These are phyloP conservation scores for Aspergillus olivimuriae DNA, from an alignment of 495 filamentous ascomycete genomes.

Conservation along the genomic window DNA sequence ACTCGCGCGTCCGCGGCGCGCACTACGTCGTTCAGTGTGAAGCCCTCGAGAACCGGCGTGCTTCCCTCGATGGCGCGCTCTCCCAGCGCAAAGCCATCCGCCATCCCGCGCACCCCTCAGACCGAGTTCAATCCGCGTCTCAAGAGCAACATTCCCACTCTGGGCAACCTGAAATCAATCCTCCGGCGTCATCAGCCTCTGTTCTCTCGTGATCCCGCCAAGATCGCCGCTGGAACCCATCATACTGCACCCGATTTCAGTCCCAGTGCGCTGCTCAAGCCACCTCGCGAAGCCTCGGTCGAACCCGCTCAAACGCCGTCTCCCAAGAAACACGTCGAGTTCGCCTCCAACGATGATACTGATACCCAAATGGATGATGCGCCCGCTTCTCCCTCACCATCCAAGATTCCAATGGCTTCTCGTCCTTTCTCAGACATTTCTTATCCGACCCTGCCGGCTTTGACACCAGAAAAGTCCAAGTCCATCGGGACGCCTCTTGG, in stretches of 20 bases:
- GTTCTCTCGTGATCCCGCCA: slow-evolving; percentile 53
- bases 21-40: slow-evolving; percentile 42
- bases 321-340: slow-evolving; percentile 56
- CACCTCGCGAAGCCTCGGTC: slow-evolving; percentile 13
- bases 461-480: slow-evolving; percentile 32
- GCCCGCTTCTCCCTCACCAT: slow-evolving; percentile 37
- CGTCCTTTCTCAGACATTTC: slow-evolving; percentile 28
- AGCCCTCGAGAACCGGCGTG: slow-evolving; percentile 46
- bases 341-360: slow-evolving; percentile 49
- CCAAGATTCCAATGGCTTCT: slow-evolving; percentile 29
- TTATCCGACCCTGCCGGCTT: slow-evolving; percentile 37
- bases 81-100: slow-evolving; percentile 36
- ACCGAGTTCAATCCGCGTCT: slow-evolving; percentile 43
- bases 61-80: slow-evolving; percentile 49
- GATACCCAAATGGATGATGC: slow-evolving; percentile 36
- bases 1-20: slow-evolving; percentile 75
- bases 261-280: slow-evolving; percentile 38
- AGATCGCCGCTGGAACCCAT: slow-evolving; percentile 57
- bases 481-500: slow-evolving; percentile 5
- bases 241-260: slow-evolving; percentile 42
- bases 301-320: slow-evolving; percentile 35
- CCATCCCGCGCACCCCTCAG: slow-evolving; percentile 37
- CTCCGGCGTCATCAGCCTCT: slow-evolving; percentile 54
- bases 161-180: slow-evolving; percentile 52
- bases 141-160: slow-evolving; percentile 35